These are phyloP conservation scores for Lepidium sativum DNA, from an alignment of 345 rosid genomes.

Conservation along the genomic window DNA sequence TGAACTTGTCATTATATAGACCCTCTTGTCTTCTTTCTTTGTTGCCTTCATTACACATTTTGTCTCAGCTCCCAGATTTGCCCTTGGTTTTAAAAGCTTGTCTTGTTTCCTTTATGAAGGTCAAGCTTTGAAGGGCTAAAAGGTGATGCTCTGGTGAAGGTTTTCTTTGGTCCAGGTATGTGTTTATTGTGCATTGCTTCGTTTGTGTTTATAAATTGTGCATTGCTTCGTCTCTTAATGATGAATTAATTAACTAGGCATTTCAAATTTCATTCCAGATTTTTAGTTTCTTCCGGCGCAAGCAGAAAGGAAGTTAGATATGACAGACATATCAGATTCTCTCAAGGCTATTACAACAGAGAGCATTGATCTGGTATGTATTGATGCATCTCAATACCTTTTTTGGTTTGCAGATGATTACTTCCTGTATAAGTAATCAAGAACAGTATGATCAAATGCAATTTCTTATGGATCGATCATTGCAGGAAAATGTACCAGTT, in stretches of 20 bases:
- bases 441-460: background rate
- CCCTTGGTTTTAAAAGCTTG: constrained; percentile 11
- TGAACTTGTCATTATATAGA: constrained; percentile 13
- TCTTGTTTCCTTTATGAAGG: constrained; percentile 7
- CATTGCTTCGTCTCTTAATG: background rate
- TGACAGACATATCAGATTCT: constrained; percentile 42
- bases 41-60: constrained; percentile 10
- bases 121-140: constrained; percentile 13
- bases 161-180: constrained; percentile 5
- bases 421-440: background rate
- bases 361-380: constrained; percentile 60
- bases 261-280: constrained; percentile 6
- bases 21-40: constrained; percentile 11
- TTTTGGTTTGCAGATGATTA: background rate
- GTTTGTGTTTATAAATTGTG: too few species aligned
- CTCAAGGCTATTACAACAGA: constrained; percentile 72
- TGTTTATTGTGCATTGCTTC: background rate
- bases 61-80: background rate
- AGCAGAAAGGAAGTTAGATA: constrained; percentile 26
- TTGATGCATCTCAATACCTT: background rate
- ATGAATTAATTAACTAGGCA: background rate
- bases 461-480: background rate
- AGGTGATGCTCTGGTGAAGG: constrained; percentile 21
- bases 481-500: constrained; percentile 45
- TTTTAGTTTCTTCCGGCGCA: constrained; percentile 18